phyloP scores from a whole-genome alignment of 805 yeast species.

The Naumovozyma baii region DNA sequence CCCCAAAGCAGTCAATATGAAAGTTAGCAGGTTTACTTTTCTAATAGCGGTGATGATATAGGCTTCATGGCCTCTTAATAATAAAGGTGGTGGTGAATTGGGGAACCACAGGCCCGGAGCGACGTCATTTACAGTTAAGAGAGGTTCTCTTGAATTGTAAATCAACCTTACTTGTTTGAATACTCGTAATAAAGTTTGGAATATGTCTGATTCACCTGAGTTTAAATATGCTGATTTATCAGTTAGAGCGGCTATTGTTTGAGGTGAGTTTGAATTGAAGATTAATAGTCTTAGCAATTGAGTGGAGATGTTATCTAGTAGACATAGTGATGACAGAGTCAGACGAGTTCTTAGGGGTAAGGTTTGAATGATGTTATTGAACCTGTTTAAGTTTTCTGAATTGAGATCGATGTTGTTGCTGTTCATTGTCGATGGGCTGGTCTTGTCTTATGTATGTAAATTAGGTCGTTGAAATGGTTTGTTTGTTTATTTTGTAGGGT shows the following conservation, averaged over 20 bases:
- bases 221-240: constrained; percentile 44
- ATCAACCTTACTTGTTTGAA: constrained; percentile 69
- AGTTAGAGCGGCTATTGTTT: constrained; percentile 55
- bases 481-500: too few species aligned
- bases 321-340: constrained; percentile 58
- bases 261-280: constrained; percentile 41
- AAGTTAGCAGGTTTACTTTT: constrained; percentile 81
- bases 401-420: constrained; percentile 4
- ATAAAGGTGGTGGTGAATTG: constrained; percentile 47
- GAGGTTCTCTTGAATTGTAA: constrained; percentile 60
- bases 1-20: constrained; percentile 78
- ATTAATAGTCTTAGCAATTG: constrained; percentile 69
- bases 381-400: constrained; percentile 18
- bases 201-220: constrained; percentile 50
- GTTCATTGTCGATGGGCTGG: background rate
- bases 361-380: constrained; percentile 16
- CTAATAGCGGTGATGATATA: constrained; percentile 44
- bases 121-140: constrained; percentile 57
- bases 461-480: too few species aligned
- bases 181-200: constrained; percentile 57
- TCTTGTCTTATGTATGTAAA: too few species aligned
- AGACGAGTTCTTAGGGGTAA: constrained; percentile 48
- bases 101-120: constrained; percentile 65
- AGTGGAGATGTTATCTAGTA: constrained; percentile 71
- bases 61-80: constrained; percentile 50